A percentile compares a stretch with the other conserved stretches of the same genome.
phyloP scores from a whole-genome alignment of 345 rosid genomes.

The Aquilaria malaccensis region DNA sequence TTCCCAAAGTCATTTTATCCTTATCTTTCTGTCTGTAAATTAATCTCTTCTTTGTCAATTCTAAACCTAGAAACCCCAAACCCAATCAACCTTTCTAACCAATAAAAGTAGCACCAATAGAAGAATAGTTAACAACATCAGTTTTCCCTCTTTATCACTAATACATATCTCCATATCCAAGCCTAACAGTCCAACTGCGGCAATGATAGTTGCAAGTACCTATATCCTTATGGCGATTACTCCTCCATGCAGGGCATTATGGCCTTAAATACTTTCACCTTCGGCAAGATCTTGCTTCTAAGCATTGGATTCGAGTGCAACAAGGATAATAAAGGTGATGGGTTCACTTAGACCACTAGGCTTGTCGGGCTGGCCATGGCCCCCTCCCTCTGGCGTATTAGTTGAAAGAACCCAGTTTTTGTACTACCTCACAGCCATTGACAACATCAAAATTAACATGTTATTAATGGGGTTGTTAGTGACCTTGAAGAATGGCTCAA shows the following conservation, averaged over 20 bases:
- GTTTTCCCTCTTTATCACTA: no score
- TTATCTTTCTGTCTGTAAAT: no score
- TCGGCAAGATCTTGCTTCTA: constrained; percentile 37
- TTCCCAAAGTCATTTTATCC: no score
- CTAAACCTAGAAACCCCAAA: no score
- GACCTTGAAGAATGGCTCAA: constrained; percentile 10
- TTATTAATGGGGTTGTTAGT: constrained; percentile 61
- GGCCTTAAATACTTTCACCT: constrained; percentile 63
- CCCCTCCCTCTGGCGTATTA: constrained; percentile 75
- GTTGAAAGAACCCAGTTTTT: constrained; percentile 63
- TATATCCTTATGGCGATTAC: constrained; percentile 75
- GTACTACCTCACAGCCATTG: constrained; percentile 72
- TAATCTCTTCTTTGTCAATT: no score
- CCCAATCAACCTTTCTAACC: no score
- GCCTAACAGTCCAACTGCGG: constrained; percentile 26
- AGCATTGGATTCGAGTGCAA: constrained; percentile 82
- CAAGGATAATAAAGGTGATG: constrained; percentile 64
- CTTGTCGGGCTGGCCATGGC: constrained; percentile 86
- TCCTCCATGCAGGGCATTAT: constrained; percentile 73
- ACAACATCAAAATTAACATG: constrained; percentile 40
- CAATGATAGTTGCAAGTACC: constrained; percentile 45
- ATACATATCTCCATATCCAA: no score
- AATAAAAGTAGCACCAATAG: no score
- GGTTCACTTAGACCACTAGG: constrained; percentile 76
- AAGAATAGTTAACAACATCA: no score